Evolutionary conservation across 2,329 filamentous ascomycete genomes (phyloP).

Genomic region (Didymella keratinophila): DNA sequence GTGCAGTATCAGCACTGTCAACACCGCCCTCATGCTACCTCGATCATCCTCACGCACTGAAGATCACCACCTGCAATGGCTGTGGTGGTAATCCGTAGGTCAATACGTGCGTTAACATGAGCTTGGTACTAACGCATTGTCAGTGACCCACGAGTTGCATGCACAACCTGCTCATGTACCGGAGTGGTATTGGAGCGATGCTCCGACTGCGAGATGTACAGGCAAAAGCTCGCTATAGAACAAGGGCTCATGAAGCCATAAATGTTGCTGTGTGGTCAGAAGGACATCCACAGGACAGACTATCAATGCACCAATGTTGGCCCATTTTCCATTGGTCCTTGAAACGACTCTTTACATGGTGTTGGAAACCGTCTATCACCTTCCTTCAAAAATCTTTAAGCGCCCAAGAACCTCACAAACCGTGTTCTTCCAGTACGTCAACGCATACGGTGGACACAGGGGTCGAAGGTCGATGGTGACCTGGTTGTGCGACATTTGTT

Average conservation of each 20-base stretch:
- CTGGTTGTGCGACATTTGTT: no score
- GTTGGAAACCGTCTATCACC: no score
- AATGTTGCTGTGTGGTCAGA: not conserved
- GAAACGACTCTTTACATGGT: no score
- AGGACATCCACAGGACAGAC: no score
- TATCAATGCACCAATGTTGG: no score
- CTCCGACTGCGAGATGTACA: slow-evolving; percentile 7
- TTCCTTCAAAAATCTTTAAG: no score
- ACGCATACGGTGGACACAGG: no score
- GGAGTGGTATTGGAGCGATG: slow-evolving; percentile 9
- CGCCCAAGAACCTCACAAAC: no score
- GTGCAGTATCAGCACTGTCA: no score
- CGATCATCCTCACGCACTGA: slow-evolving; percentile 10
- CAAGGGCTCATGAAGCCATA: not conserved
- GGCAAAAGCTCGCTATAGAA: not conserved
- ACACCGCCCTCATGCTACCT: slow-evolving; percentile 12
- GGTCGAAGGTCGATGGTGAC: no score
- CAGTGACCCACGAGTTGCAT: slow-evolving; percentile 11
- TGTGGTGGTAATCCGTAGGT: slow-evolving; percentile 20
- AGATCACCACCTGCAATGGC: slow-evolving; percentile 11
- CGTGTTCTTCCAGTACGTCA: no score
- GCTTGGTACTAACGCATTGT: not conserved
- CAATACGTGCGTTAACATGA: not conserved
- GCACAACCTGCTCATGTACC: slow-evolving; percentile 9
- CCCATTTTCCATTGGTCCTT: no score